Percentiles rank a stretch among this genome's conserved stretches.
Evolutionary conservation across 306 rosid genomes (phyloP).

Genomic region (Prunus mira): DNA sequence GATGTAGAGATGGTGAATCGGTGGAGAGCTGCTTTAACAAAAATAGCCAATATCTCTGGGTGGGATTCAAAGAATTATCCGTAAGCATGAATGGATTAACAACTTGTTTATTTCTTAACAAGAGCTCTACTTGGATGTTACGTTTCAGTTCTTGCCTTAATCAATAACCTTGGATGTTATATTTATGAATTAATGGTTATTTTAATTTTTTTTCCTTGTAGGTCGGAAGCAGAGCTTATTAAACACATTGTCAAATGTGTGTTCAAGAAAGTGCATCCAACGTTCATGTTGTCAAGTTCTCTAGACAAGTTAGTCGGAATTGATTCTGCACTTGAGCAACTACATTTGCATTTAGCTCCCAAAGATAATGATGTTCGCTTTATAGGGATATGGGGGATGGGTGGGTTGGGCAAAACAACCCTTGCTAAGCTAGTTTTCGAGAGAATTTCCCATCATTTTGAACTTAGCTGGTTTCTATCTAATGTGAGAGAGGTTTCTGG

Average conservation of each 20-base stretch:
- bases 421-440: not conserved
- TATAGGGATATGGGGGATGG: not conserved
- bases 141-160: too few relatives aligned
- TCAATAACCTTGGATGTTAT: too few relatives aligned
- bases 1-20: too few relatives aligned
- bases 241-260: not conserved
- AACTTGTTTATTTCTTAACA: too few relatives aligned
- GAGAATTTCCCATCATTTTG: not conserved
- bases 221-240: not conserved
- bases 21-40: fast-evolving
- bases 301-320: not conserved
- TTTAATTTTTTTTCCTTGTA: not conserved
- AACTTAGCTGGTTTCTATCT: not conserved
- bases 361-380: not conserved
- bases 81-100: too few relatives aligned
- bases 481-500: not conserved
- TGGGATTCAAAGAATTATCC: too few relatives aligned
- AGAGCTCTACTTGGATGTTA: too few relatives aligned
- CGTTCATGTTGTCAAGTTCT: not conserved
- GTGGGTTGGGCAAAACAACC: not conserved
- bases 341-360: too few relatives aligned
- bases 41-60: too few relatives aligned
- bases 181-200: not conserved
- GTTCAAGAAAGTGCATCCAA: not conserved
- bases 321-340: not conserved